phyloP scores from a whole-genome alignment of 2,329 filamentous ascomycete genomes.

The Diaporthe sp. region DNA sequence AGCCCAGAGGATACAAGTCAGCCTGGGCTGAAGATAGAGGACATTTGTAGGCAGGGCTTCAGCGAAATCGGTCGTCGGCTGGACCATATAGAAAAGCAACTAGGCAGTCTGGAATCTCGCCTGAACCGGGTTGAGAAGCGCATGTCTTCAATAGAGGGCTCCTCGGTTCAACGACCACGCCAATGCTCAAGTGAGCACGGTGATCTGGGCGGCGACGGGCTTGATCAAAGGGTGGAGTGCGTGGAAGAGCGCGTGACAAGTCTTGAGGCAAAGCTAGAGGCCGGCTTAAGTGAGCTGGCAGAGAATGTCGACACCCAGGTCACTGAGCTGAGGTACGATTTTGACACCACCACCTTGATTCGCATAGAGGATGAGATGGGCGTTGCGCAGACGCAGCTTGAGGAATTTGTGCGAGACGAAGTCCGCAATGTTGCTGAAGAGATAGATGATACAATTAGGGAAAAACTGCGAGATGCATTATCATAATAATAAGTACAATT shows the following conservation, averaged over 20 bases:
- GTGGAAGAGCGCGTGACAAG: conserved; percentile 35
- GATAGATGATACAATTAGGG: conserved; percentile 38
- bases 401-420: conserved; percentile 40
- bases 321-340: conserved; percentile 36
- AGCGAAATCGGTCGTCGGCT: conserved; percentile 38
- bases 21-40: conserved; percentile 28
- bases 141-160: background rate
- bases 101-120: conserved; percentile 23
- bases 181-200: conserved; percentile 3
- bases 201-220: background rate
- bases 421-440: conserved; percentile 38
- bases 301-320: conserved; percentile 32
- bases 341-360: conserved; percentile 32
- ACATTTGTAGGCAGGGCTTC: conserved; percentile 39
- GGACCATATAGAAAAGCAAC: conserved; percentile 35
- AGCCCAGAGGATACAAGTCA: background rate
- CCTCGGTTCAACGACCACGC: background rate
- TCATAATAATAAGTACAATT: conserved; percentile 21
- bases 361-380: conserved; percentile 40
- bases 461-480: conserved; percentile 36
- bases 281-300: conserved; percentile 35
- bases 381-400: conserved; percentile 37
- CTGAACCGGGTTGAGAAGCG: conserved; percentile 35
- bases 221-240: conserved; percentile 29
- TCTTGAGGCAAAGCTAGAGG: conserved; percentile 35